A percentile compares a stretch with the other conserved stretches of the same genome.
phyloP scores from a whole-genome alignment of 768 basidiomycete species.

The Gloeophyllum trabeum region DNA sequence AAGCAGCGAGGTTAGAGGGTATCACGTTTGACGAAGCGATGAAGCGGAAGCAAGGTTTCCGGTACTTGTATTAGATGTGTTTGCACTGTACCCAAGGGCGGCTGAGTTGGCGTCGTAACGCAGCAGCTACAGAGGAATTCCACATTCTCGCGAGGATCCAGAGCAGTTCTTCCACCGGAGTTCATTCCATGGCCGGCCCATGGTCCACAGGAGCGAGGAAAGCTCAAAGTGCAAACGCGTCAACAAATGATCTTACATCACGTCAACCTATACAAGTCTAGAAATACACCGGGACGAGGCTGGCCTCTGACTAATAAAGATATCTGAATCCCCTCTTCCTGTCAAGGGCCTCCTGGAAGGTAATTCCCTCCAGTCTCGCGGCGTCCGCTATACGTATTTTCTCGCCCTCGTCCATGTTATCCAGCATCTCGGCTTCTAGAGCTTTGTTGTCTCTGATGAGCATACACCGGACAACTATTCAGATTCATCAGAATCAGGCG shows the following conservation, averaged over 20 bases:
- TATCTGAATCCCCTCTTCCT: constrained; percentile 49
- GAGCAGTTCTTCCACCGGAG: no score
- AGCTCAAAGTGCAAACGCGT: no score
- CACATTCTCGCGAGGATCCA: no score
- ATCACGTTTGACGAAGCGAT: neutral
- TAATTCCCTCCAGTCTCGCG: constrained; percentile 45
- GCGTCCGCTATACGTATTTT: constrained; percentile 44
- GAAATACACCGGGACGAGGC: no score
- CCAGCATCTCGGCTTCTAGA: constrained; percentile 36
- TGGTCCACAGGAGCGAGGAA: no score
- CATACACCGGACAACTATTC: constrained; percentile 31
- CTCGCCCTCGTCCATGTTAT: constrained; percentile 30
- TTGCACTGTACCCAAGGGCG: no score
- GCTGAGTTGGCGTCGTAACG: no score
- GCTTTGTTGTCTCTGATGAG: constrained; percentile 39
- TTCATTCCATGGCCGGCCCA: no score
- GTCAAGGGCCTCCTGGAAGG: constrained; percentile 46
- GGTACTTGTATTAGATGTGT: neutral
- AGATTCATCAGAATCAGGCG: neutral
- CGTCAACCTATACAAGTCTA: no score
- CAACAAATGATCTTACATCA: no score
- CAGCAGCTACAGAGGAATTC: no score
- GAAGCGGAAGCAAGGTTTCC: constrained; percentile 11
- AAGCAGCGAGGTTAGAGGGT: constrained; percentile 25
- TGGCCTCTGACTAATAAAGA: no score